phyloP scores from a whole-genome alignment of 202 grass and related monocot species.

The Saccharum hybrid region DNA sequence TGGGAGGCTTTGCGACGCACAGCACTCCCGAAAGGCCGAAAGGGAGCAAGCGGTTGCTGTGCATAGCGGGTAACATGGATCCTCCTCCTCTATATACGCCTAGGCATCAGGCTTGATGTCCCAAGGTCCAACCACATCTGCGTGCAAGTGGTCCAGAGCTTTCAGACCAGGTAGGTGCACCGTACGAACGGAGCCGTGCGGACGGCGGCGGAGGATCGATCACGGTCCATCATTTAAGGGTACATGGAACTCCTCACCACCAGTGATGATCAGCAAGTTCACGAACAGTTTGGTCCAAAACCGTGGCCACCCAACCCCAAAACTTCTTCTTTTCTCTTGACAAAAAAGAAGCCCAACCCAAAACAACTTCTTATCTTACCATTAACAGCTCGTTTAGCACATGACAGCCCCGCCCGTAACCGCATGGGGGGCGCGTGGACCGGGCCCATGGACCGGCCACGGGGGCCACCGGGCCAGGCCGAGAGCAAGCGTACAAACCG shows the following conservation, averaged over 20 bases:
- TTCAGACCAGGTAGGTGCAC: not conserved
- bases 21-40: not conserved
- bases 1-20: not conserved
- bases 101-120: not conserved
- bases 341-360: not conserved
- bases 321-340: not conserved
- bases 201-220: not conserved
- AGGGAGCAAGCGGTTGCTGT: not conserved
- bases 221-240: too few relatives aligned
- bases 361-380: not conserved
- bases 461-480: not conserved
- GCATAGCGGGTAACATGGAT: not conserved
- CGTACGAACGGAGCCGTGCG: slow-evolving; percentile 1
- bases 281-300: not conserved
- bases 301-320: not conserved
- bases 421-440: slow-evolving; percentile 8
- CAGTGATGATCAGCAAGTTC: too few relatives aligned
- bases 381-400: slow-evolving; percentile 24
- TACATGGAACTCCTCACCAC: too few relatives aligned
- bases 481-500: slow-evolving; percentile 24
- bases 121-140: not conserved
- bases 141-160: slow-evolving; percentile 17
- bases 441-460: slow-evolving; percentile 21
- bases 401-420: slow-evolving; percentile 9
- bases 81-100: not conserved